Evolutionary conservation across 1,284 basidiomycete species (phyloP), one percentile per base, ranked within the genome.

Genomic region (Singerocomus rubriflavus): DNA sequence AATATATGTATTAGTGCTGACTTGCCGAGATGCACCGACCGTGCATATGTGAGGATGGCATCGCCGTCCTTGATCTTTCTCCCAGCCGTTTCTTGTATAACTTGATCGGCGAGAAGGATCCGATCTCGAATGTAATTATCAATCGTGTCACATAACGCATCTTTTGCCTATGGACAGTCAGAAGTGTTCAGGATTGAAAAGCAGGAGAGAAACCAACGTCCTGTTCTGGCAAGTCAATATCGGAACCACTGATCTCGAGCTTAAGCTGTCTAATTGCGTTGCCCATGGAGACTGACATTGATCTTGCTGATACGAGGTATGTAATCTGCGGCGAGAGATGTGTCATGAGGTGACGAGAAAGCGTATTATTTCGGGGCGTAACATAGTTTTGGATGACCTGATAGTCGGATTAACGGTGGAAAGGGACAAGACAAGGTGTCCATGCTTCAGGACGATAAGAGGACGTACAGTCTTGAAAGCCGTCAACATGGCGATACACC

Each of bases 221-320:
- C 65, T 95, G 91, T 68, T 98, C 93, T 6, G 92, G 86, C 63
- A 93, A 77, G 70, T 98, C 95, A 48, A 93, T 91, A 60, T 93
- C 90, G 41, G 93, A 85, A 17, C 84, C 82, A 64, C 92, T 95
- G 67, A 99, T 98, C 65, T 98, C 93, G 54, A 97, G 79, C 74
- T 99, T 99, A 63, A 99, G 78, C 70, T 96, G 92, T 51, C 95
- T 82, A 58, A 94, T 93, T 0, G 93, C 93, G 63, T 95, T 95
- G 1, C 92, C 93, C 84, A 94, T 93, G 26, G 92, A 91, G n/a
- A 93, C 85, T n/a, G 91, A 90, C 85, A 95, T 88, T 0, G 92
- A 90, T 46, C 94, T 77, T 27, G 91, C 88, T 48, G 88, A 81
- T 14, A 93, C 91, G 14, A 96, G 80, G 70, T 94, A 88, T 26